Conservation (phyloP, 2,329 filamentous ascomycete species). For the Ceratocystis ficicola region DNA sequence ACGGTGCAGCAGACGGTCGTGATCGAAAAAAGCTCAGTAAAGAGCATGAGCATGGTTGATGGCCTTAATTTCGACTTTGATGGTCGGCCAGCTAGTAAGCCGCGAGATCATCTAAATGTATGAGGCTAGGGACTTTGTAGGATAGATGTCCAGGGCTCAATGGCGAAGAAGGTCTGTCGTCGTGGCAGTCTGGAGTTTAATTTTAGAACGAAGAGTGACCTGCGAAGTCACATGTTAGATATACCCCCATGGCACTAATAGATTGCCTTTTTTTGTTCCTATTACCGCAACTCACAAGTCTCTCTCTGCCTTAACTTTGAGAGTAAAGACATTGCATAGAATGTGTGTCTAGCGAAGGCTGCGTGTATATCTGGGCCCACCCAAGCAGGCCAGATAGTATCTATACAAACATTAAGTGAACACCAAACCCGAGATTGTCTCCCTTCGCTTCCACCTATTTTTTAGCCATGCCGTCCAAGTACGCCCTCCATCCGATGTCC, state of each 20-base stretch:
- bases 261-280: background rate
- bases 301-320: background rate
- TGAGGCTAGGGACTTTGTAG: background rate
- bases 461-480: constrained; percentile 34
- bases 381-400: background rate
- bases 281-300: background rate
- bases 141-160: background rate
- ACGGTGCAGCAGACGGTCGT: constrained; percentile 18
- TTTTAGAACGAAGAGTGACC: background rate
- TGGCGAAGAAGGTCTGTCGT: background rate
- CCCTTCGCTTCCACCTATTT: constrained; percentile 23
- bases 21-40: constrained; percentile 13
- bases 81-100: constrained; percentile 9
- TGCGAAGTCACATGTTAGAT: constrained; percentile 1
- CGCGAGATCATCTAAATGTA: constrained; percentile 11
- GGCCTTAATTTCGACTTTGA: constrained; percentile 12
- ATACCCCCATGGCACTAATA: constrained; percentile 10
- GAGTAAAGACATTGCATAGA: background rate
- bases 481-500: constrained; percentile 44
- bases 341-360: background rate
- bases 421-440: too few species aligned
- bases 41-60: constrained; percentile 4
- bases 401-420: constrained; percentile 4
- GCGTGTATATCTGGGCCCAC: background rate
- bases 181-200: background rate